These are phyloP conservation scores for Monilinia aucupariae DNA, from an alignment of 2,329 filamentous ascomycete genomes.

Conservation along the genomic window DNA sequence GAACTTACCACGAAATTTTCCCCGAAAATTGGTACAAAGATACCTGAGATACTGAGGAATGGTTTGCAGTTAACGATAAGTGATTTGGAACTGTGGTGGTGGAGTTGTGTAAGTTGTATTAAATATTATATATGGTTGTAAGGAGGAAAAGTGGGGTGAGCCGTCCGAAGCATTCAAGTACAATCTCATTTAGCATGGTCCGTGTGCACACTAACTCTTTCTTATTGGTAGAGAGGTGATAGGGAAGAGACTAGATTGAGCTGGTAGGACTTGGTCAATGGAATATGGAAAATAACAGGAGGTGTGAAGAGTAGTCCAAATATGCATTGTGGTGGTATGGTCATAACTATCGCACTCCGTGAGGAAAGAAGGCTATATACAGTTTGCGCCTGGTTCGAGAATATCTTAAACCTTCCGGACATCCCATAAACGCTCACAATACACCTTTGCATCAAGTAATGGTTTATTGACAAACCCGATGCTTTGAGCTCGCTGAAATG, in stretches of 20 bases:
- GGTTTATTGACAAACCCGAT: too few relatives aligned
- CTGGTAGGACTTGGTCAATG: not conserved
- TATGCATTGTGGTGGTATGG: not conserved
- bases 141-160: not conserved
- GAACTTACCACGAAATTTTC: conserved; percentile 2
- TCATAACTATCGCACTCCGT: not conserved
- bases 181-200: not conserved
- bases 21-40: not conserved
- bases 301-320: not conserved
- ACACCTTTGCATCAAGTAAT: not conserved
- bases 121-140: conserved; percentile 1
- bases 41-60: not conserved
- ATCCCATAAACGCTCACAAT: not conserved
- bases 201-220: not conserved
- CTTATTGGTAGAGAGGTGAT: not conserved
- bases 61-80: not conserved
- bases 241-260: not conserved
- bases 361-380: not conserved
- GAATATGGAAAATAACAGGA: not conserved
- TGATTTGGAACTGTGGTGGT: not conserved
- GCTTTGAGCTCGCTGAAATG: not conserved
- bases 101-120: conserved; percentile 9
- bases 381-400: not conserved
- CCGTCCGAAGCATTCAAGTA: not conserved
- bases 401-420: not conserved